These are phyloP conservation scores for Claviceps monticola DNA, from an alignment of 2,329 filamentous ascomycete species.

Conservation along the genomic window DNA sequence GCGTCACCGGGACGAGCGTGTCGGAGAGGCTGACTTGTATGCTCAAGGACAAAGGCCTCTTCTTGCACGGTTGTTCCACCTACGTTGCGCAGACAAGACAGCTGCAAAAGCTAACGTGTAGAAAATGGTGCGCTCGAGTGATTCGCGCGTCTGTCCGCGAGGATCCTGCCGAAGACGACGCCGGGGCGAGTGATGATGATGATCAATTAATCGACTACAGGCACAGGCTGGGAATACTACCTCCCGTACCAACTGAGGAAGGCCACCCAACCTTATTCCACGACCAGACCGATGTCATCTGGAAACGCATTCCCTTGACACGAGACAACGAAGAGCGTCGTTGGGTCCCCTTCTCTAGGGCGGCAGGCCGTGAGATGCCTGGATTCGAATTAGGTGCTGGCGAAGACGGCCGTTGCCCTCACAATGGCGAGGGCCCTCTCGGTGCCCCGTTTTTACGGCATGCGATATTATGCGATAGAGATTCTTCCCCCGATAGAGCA, in stretches of 20 bases:
- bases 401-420: slow-evolving; percentile 25
- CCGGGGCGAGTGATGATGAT: no score
- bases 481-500: neutral
- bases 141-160: slow-evolving; percentile 28
- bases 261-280: slow-evolving; percentile 28
- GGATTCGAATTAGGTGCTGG: slow-evolving; percentile 19
- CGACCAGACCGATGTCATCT: slow-evolving; percentile 32
- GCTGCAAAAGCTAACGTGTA: slow-evolving; percentile 26
- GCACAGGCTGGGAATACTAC: slow-evolving; percentile 19
- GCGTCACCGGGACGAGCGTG: slow-evolving; percentile 33
- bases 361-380: slow-evolving; percentile 23
- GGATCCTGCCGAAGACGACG: slow-evolving; percentile 10
- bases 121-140: slow-evolving; percentile 28
- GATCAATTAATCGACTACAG: slow-evolving; percentile 9
- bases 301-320: slow-evolving; percentile 33
- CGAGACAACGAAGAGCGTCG: slow-evolving; percentile 26
- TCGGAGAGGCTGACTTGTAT: slow-evolving; percentile 35
- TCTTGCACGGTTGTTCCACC: slow-evolving; percentile 30
- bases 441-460: slow-evolving; percentile 20
- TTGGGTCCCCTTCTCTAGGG: slow-evolving; percentile 35
- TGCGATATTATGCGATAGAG: slow-evolving; percentile 9
- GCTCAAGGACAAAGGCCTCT: slow-evolving; percentile 38
- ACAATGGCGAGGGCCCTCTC: slow-evolving; percentile 25
- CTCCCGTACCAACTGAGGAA: slow-evolving; percentile 27
- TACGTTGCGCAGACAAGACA: slow-evolving; percentile 27